These are phyloP conservation scores for Eutrema yunnanense DNA, from an alignment of 345 rosid genomes.

Conservation along the genomic window DNA sequence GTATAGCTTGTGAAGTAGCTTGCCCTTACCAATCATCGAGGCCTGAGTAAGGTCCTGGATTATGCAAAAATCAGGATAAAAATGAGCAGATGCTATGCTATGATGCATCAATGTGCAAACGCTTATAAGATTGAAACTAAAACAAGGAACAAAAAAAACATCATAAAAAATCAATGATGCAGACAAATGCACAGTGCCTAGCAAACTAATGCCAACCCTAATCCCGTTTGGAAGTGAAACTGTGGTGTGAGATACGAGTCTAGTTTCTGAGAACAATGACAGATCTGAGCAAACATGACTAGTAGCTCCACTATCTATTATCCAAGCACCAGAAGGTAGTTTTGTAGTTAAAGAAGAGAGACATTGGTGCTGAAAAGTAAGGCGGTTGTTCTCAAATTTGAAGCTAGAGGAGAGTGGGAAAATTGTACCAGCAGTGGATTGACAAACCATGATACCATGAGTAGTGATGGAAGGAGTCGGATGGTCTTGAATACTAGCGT, in stretches of 20 bases:
- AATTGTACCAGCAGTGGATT: no score
- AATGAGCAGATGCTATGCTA: not conserved
- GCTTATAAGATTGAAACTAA: not conserved
- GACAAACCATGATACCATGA: no score
- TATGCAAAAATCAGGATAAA: not conserved
- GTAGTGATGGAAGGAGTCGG: no score
- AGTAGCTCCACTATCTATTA: no score
- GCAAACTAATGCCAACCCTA: not conserved
- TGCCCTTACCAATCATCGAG: not conserved
- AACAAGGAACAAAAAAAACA: not conserved
- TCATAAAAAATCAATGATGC: not conserved
- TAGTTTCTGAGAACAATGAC: not conserved
- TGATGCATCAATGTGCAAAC: not conserved
- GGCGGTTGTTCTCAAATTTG: no score
- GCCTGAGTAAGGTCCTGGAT: not conserved
- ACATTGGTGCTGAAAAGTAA: no score
- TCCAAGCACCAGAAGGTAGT: no score
- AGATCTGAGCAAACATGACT: no score
- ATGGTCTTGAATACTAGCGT: no score
- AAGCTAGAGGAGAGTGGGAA: no score
- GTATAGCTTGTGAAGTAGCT: not conserved
- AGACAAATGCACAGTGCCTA: not conserved
- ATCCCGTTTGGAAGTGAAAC: not conserved
- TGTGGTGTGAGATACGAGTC: not conserved
- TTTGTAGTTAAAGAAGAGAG: no score